A percentile compares a stretch with the other conserved stretches of the same genome.
phyloP scores from a whole-genome alignment of 768 basidiomycete species.

The Xerocomellus dryophilus region DNA sequence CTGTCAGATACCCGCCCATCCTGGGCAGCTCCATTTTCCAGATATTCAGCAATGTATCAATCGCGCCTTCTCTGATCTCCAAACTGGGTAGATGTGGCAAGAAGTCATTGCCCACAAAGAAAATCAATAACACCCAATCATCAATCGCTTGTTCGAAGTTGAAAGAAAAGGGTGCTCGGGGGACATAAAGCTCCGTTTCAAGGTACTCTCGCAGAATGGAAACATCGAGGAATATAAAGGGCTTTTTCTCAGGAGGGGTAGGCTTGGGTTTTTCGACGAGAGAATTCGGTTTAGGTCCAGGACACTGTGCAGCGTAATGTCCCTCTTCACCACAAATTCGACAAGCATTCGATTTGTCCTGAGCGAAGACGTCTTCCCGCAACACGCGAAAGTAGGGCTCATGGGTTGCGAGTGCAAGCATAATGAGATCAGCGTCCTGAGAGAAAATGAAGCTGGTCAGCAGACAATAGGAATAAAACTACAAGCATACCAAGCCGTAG shows the following conservation, averaged over 20 bases:
- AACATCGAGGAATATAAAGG: conserved; percentile 99
- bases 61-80: conserved; percentile 98
- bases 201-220: conserved; percentile 95
- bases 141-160: conserved; percentile 95
- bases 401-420: conserved; percentile 96
- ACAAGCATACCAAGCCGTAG: conserved; percentile 78
- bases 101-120: conserved; percentile 99
- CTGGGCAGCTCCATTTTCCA: conserved; percentile 91
- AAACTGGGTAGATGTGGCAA: conserved; percentile 95
- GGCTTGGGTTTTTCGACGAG: conserved; percentile 41
- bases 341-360: conserved; percentile 77
- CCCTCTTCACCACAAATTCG: conserved; percentile 93
- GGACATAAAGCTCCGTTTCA: conserved; percentile 88
- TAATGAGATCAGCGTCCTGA: conserved; percentile 98
- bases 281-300: conserved; percentile 67
- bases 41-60: conserved; percentile 93
- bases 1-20: conserved; percentile 97
- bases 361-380: conserved; percentile 95
- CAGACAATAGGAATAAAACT: background rate
- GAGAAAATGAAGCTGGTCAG: conserved; percentile 10
- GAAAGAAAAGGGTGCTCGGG: conserved; percentile 78
- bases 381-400: conserved; percentile 98
- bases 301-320: conserved; percentile 94
- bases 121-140: conserved; percentile 99
- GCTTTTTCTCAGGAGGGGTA: conserved; percentile 66